These are phyloP conservation scores for Malassezia japonica DNA, from an alignment of 1,284 basidiomycete genomes.

Conservation along the genomic window DNA sequence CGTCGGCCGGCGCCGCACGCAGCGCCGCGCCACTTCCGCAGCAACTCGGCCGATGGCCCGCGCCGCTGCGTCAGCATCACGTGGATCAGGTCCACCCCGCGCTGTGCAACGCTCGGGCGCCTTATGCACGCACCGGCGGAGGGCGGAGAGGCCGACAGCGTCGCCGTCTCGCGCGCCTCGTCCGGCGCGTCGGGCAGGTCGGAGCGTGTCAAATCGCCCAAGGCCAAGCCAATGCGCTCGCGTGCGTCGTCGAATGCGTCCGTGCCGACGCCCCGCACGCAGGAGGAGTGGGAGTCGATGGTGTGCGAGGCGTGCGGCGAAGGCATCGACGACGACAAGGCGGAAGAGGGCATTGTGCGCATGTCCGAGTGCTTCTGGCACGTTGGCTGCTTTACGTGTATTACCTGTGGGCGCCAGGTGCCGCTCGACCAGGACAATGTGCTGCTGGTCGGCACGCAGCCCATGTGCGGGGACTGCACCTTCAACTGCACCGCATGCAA, in stretches of 20 bases:
- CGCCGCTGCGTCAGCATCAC: not conserved
- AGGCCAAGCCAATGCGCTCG: not conserved
- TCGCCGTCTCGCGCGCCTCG: not conserved
- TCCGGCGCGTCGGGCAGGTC: not conserved
- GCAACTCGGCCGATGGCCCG: constrained; percentile 6
- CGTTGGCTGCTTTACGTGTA: constrained; percentile 11
- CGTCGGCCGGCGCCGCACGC: constrained; percentile 3
- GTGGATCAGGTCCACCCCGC: not conserved
- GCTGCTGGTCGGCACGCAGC: constrained; percentile 15
- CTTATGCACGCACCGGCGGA: too few relatives aligned
- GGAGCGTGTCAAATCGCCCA: not conserved
- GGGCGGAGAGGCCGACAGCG: not conserved
- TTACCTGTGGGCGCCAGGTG: constrained; percentile 10
- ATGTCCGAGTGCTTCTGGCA: constrained; percentile 16
- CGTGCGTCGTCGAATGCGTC: not conserved
- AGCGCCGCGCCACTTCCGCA: not conserved
- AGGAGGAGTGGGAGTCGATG: not conserved
- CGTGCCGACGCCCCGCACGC: not conserved
- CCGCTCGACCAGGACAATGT: constrained; percentile 12
- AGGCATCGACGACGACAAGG: constrained; percentile 1
- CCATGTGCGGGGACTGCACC: constrained; percentile 11
- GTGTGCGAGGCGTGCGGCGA: constrained; percentile 3
- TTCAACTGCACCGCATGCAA: constrained; percentile 10
- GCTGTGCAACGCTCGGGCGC: not conserved
- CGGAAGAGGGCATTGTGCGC: constrained; percentile 10